Base-by-base conservation (phyloP, 192 early-diverging fungal genomes). In the Linnemannia exigua region DNA sequence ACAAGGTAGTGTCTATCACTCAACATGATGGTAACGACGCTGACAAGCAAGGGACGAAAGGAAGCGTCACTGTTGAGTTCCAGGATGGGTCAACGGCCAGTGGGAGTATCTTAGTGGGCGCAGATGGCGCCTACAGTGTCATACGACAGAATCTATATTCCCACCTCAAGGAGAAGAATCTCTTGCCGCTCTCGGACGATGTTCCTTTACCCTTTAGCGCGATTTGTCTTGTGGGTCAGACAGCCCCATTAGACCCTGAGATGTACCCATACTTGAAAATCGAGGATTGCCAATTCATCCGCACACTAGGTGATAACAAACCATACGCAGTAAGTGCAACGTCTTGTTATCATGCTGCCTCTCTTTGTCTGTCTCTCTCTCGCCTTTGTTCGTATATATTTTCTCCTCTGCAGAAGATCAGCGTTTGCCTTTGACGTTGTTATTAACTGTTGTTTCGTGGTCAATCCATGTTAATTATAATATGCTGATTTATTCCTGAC, bases 101-200 rank as follows among this genome's bases (percentile, higher is more conserved):
- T 25, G 88, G 83, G 1, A 70, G 61, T 44, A 47, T 87, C n/a
- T 36, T 89, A 15, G 83, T 88, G 0, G 88, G 83, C 47, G 77
- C 78, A 0, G 88, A 89, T 75, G 84, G 84, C 36, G 72, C 74
- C 1, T 76, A 77, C 25, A 81, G 79, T 48, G 67, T n/a, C 1
- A 70, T 83, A 1, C 79, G 84, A 36, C 72, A 80, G 37, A 38
- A 36, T 0, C n/a, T 80, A 5, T 80, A 69, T 17, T 7, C 52
- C 15, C 36, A 75, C 11, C 38, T 80, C 35, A 41, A 69, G 7
- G 46, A 70, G 16, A 58, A 52, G 31, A 47, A 35, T 22, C 0
- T 17, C 1, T 19, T 75, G 33, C 79, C 79, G 0, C 5, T 1
- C 0, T 51, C 72, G 2, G 79, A 80, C 16, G 22, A 25, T 22